Conservation (phyloP, 495 filamentous ascomycete species). For the Penicillium lividum region DNA sequence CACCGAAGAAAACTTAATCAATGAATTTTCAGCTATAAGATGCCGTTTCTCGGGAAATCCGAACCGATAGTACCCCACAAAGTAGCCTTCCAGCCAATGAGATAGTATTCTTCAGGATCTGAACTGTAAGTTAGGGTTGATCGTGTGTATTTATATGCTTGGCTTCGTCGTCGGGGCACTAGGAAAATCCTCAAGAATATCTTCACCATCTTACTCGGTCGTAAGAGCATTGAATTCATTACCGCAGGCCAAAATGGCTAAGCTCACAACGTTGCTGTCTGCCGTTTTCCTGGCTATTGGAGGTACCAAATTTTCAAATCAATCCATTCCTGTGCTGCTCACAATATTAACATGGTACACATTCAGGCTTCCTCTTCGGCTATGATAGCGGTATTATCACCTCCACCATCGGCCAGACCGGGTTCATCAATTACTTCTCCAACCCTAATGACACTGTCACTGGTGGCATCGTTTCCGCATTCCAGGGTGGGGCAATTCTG, state of each 20-base stretch:
- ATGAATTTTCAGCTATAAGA: background rate
- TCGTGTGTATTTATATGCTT: no score
- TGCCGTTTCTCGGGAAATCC: background rate
- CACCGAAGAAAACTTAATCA: background rate
- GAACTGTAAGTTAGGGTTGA: no score
- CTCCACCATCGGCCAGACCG: conserved; percentile 47
- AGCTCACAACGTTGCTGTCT: conserved; percentile 25
- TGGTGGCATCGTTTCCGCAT: conserved; percentile 52
- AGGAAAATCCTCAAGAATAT: background rate
- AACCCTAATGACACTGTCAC: conserved; percentile 35
- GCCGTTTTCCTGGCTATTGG: conserved; percentile 30
- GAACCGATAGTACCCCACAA: background rate
- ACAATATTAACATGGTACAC: background rate
- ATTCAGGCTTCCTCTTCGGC: conserved; percentile 51
- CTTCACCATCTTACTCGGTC: background rate
- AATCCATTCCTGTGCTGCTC: background rate
- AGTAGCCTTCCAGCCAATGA: background rate
- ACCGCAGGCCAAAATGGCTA: conserved; percentile 10
- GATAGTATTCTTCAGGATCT: background rate
- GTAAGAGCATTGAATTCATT: background rate
- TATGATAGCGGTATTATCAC: conserved; percentile 54
- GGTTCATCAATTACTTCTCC: conserved; percentile 43
- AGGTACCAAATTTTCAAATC: conserved; percentile 10
- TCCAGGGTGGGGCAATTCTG: conserved; percentile 44
- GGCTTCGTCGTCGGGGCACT: no score